A percentile compares a stretch with the other conserved stretches of the same genome.
Conservation (phyloP, 139 green algal species). For the Tetradesmus lagerheimii region DNA sequence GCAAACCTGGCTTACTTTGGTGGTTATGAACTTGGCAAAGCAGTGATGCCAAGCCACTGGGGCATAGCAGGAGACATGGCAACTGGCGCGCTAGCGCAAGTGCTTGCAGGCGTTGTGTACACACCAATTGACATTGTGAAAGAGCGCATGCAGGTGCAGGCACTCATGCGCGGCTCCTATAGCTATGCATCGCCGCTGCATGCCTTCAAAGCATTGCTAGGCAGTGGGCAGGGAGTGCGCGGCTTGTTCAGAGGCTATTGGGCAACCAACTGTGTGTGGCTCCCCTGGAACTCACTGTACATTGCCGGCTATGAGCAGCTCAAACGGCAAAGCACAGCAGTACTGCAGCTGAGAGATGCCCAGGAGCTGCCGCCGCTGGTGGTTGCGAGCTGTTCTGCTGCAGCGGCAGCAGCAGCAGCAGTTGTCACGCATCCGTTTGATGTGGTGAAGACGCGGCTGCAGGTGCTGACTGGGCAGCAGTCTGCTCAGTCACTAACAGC, state of each 20-base stretch:
- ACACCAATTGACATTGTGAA: conserved; percentile 95
- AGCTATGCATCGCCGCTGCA: conserved; percentile 20
- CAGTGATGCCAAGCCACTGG: conserved; percentile 32
- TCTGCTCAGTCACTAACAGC: conserved; percentile 24
- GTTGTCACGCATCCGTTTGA: conserved; percentile 82
- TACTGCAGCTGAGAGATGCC: not conserved
- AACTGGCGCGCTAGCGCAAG: conserved; percentile 74
- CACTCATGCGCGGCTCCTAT: conserved; percentile 53
- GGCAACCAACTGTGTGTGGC: conserved; percentile 85
- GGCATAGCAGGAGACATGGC: conserved; percentile 73
- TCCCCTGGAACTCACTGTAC: conserved; percentile 89
- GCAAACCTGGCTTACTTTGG: conserved; percentile 85
- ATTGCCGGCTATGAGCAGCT: conserved; percentile 76
- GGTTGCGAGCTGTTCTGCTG: conserved; percentile 58
- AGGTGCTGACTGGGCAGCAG: conserved; percentile 65
- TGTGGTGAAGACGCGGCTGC: conserved; percentile 88
- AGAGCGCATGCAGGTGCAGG: conserved; percentile 74
- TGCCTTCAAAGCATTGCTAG: not conserved
- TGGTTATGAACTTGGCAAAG: conserved; percentile 43
- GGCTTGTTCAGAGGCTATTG: conserved; percentile 63
- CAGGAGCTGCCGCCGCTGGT: conserved; percentile 50
- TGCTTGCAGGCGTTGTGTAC: conserved; percentile 85
- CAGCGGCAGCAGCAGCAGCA: conserved; percentile 25
- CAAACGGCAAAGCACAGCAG: conserved; percentile 53
- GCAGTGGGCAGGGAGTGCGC: not conserved